phyloP scores from a whole-genome alignment of 225 moss, liverwort and hornwort species.

The Pleurozium schreberi region DNA sequence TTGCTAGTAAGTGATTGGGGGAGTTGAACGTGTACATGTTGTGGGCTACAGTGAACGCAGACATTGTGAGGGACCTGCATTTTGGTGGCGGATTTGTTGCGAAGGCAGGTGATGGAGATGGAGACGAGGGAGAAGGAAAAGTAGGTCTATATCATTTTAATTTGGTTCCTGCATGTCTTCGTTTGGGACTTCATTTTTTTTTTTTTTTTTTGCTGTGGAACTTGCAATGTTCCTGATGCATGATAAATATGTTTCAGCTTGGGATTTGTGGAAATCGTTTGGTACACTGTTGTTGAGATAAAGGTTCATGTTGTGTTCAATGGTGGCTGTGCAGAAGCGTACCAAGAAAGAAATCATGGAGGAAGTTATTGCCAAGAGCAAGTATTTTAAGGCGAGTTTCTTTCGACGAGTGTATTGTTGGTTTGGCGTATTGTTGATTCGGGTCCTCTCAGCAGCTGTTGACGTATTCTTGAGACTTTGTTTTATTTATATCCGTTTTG shows the following conservation, averaged over 20 bases:
- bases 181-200: neutral
- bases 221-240: neutral
- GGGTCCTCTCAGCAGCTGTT: neutral
- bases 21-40: neutral
- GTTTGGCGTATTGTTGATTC: neutral
- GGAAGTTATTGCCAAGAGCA: conserved; percentile 97
- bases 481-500: neutral
- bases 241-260: neutral
- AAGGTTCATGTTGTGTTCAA: neutral
- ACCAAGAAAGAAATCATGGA: conserved; percentile 94
- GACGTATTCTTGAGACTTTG: neutral
- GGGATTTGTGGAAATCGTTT: neutral
- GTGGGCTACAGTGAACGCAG: conserved; percentile 49
- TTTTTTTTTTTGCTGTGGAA: neutral
- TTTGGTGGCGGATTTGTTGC: conserved; percentile 68
- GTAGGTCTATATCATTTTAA: neutral
- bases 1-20: neutral
- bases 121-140: conserved; percentile 31
- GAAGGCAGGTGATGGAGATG: conserved; percentile 21
- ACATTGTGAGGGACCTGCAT: conserved; percentile 58
- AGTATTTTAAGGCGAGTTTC: conserved; percentile 66
- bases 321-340: conserved; percentile 37
- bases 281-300: neutral
- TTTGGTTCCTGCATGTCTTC: neutral
- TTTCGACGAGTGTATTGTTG: neutral